Conservation (phyloP, 495 filamentous ascomycete genomes). For the Sordaria brevicollis region DNA sequence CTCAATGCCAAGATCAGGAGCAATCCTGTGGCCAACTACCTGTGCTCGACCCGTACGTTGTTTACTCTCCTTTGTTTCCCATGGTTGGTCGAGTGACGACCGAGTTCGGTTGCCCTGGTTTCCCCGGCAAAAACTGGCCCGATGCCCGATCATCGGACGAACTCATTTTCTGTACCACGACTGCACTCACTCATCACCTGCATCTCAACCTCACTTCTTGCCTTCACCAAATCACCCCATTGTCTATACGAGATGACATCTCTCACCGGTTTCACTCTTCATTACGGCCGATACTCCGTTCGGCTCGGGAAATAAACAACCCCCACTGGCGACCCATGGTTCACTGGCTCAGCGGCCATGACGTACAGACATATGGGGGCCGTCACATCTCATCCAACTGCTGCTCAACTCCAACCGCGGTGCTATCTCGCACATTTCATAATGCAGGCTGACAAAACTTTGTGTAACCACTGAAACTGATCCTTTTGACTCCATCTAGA, state of each 20-base stretch:
- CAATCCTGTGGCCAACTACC: slow-evolving; percentile 72
- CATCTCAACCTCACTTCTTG: neutral
- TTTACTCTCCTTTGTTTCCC: neutral
- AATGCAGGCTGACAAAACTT: neutral
- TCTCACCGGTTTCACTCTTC: neutral
- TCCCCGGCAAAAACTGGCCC: neutral
- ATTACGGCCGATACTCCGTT: neutral
- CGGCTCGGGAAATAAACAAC: neutral
- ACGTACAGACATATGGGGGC: neutral
- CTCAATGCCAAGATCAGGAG: slow-evolving; percentile 89
- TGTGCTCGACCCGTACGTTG: slow-evolving; percentile 90
- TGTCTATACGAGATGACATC: neutral
- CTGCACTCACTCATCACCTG: neutral
- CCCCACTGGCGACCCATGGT: neutral
- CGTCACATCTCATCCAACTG: neutral
- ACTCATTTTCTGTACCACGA: neutral
- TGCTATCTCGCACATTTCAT: neutral
- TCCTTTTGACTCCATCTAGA: slow-evolving; percentile 40
- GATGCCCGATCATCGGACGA: neutral
- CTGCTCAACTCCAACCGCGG: neutral
- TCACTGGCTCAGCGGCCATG: neutral
- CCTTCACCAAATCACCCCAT: neutral
- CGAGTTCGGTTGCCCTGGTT: neutral
- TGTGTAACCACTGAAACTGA: neutral
- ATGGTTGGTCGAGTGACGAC: neutral